Percentiles rank a stretch among this genome's conserved stretches.
Conservation (phyloP, 2,329 filamentous ascomycete genomes). For the Aspergillus novoparasiticus region DNA sequence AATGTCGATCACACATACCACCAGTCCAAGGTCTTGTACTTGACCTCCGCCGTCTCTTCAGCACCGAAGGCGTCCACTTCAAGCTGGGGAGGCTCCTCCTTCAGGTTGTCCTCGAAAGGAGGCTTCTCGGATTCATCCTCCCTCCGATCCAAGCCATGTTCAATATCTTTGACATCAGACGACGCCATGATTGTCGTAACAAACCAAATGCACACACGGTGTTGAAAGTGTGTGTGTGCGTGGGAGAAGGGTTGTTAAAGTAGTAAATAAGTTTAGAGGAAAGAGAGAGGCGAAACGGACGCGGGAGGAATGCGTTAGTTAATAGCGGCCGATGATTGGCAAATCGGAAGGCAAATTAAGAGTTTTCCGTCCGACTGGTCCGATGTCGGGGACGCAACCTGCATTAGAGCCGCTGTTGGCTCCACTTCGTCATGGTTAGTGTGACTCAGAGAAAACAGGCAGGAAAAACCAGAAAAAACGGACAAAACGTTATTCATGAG, state of each 20-base stretch:
- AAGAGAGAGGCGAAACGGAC: not conserved
- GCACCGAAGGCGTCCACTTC: slow-evolving; percentile 34
- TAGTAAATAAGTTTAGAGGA: not conserved
- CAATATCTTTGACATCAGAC: slow-evolving; percentile 3
- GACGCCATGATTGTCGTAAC: not conserved
- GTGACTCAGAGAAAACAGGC: not conserved
- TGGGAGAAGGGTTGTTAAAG: not conserved
- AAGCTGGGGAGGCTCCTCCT: slow-evolving; percentile 9
- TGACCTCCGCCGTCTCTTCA: slow-evolving; percentile 40
- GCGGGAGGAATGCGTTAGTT: not conserved
- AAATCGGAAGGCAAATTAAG: slow-evolving; percentile 6
- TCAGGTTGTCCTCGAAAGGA: slow-evolving; percentile 15
- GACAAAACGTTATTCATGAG: not conserved
- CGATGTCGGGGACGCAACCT: not conserved
- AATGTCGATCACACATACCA: slow-evolving; percentile 18
- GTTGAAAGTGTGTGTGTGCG: not conserved
- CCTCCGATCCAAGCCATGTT: not conserved
- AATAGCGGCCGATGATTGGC: slow-evolving; percentile 4
- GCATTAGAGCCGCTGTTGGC: not conserved
- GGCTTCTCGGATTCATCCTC: not conserved
- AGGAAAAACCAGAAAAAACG: too few species aligned
- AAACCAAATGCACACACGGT: not conserved
- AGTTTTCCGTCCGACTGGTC: not conserved
- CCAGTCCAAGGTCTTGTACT: slow-evolving; percentile 53
- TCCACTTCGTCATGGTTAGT: not conserved